Evolutionary conservation across 2,329 filamentous ascomycete species (phyloP).

Genomic region (Monosporascus sp.): DNA sequence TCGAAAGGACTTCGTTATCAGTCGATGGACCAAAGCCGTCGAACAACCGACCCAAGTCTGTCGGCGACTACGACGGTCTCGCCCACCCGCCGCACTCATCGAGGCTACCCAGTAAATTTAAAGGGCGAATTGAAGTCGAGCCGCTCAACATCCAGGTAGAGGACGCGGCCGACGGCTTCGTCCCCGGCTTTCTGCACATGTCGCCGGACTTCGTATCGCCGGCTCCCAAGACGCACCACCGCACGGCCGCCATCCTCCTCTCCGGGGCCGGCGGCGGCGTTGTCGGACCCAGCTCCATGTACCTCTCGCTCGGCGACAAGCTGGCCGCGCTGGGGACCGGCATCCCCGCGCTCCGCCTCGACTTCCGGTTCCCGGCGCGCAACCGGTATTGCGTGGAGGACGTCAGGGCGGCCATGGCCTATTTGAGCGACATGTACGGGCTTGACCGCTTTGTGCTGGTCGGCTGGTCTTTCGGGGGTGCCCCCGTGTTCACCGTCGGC

Average conservation of each 20-base stretch:
- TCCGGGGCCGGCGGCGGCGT: constrained; percentile 8
- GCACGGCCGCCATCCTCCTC: too few species aligned
- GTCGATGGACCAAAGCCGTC: too few species aligned
- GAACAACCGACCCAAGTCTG: too few species aligned
- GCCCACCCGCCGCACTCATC: too few species aligned
- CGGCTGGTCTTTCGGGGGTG: constrained; percentile 38
- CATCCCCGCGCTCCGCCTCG: constrained; percentile 33
- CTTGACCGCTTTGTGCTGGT: constrained; percentile 32
- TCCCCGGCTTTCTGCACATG: constrained; percentile 26
- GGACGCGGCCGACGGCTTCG: constrained; percentile 9
- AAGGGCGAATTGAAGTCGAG: too few species aligned
- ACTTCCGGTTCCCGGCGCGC: constrained; percentile 23
- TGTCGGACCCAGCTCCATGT: constrained; percentile 33
- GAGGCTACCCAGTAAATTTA: too few species aligned
- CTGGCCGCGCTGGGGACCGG: constrained; percentile 27
- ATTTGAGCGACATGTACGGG: constrained; percentile 24
- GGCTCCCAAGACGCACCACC: constrained; percentile 17
- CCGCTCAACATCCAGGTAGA: too few species aligned
- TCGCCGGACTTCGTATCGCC: constrained; percentile 23
- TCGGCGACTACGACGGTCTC: too few species aligned
- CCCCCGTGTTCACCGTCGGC: constrained; percentile 32
- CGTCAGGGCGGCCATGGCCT: constrained; percentile 29
- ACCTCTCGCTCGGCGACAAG: constrained; percentile 34
- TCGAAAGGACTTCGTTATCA: too few species aligned
- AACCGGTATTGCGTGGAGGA: constrained; percentile 30